A percentile compares a stretch with the other conserved stretches of the same genome.
phyloP scores from a whole-genome alignment of 2,329 filamentous ascomycete genomes.

The Xylogone sp. region DNA sequence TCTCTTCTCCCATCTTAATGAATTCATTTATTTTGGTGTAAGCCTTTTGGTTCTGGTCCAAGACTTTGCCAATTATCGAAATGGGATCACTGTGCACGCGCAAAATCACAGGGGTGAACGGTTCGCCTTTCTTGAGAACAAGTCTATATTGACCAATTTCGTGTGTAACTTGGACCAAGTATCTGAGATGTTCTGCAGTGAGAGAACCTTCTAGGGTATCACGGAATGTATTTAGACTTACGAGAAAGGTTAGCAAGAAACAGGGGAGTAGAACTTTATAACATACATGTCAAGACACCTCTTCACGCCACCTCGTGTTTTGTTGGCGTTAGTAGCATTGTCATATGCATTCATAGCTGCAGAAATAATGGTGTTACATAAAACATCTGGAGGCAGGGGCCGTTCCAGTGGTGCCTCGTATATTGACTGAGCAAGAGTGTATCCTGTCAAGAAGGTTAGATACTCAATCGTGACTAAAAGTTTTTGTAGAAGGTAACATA shows the following conservation, averaged over 20 bases:
- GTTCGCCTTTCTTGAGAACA: constrained; percentile 74
- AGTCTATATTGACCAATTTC: constrained; percentile 72
- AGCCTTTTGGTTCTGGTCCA: constrained; percentile 71
- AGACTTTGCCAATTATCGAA: constrained; percentile 65
- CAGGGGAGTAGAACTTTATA: neutral
- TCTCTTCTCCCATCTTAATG: constrained; percentile 62
- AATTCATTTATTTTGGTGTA: constrained; percentile 75
- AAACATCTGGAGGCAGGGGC: constrained; percentile 43
- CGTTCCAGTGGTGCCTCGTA: constrained; percentile 49
- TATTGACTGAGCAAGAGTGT: constrained; percentile 58
- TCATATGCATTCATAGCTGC: constrained; percentile 71
- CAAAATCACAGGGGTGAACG: constrained; percentile 74
- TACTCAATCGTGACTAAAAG: constrained; percentile 2
- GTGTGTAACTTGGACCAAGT: constrained; percentile 70
- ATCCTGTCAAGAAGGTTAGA: constrained; percentile 40
- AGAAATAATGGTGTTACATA: constrained; percentile 59
- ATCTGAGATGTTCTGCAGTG: constrained; percentile 52
- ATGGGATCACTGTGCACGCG: constrained; percentile 75
- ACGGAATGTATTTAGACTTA: constrained; percentile 61
- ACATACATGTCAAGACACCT: constrained; percentile 72
- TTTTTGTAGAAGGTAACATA: constrained; percentile 33
- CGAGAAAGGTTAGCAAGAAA: constrained; percentile 15
- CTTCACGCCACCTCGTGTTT: constrained; percentile 70
- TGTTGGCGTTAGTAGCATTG: constrained; percentile 77
- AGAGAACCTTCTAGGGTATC: constrained; percentile 49